Base-by-base conservation (phyloP, 225 moss, liverwort and hornwort genomes). In the Physcomitrium patens region DNA sequence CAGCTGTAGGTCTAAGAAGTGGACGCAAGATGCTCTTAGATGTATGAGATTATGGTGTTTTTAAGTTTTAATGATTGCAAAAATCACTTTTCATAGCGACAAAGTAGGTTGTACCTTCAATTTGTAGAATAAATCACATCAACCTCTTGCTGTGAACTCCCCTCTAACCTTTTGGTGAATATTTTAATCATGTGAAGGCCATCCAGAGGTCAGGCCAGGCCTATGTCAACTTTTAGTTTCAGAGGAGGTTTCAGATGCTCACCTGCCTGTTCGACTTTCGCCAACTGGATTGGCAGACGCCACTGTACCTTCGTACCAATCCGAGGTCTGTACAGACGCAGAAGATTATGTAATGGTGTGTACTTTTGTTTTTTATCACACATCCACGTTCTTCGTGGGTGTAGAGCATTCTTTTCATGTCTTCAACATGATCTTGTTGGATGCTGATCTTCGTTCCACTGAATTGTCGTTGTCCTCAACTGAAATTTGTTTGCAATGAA, bases 331-430 rank as follows among this genome's bases (percentile, higher is more conserved):
- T 87, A 75, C 77, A 59, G 84, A 78, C 80, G 87, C 73, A 77
- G 87, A 85, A 41, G 82, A 80, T 67, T 84, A 82, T 80, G 75
- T 85, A 71, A 79, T 85, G 84, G 87, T 87, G 84, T 87, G 87
- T 82, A 50, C 75, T 26, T 3, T 68, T 54, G 37, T 75, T 20
- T 52, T 60, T 18, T 70, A 18, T 55, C 6, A 3, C 54, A 19
- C n/a, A 3, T 3, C 54, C 54, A 16, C 19, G 2, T 19, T 71
- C 67, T 44, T 74, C 66, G 28, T 53, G 24, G 43, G 22, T 54
- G 42, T 24, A 26, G 44, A 54, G 17, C 24, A 45, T 17, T 54
- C 11, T 53, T 65, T 31, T 65, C 59, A 18, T 63, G 46, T 50
- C 23, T 63, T 72, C 56, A 63, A n/a, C 45, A 63, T 45, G 49